A percentile compares a stretch with the other conserved stretches of the same genome.
Conservation (phyloP, 768 basidiomycete genomes). For the Russula griseocarnosa region DNA sequence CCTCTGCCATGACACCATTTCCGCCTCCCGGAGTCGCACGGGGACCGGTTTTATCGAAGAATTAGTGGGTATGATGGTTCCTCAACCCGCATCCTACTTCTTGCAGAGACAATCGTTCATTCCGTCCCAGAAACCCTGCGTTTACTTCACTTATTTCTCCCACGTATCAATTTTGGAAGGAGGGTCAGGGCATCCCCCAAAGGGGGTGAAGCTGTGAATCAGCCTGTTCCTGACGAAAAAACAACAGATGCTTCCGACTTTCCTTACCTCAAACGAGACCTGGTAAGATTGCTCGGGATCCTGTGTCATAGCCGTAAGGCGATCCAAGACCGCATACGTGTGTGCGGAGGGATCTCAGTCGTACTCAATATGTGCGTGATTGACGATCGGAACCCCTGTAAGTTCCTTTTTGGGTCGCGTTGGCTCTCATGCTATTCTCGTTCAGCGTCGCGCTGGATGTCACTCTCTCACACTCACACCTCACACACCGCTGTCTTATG, state of each 20-base stretch:
- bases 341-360: slow-evolving; percentile 69
- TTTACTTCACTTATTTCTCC: slow-evolving; percentile 75
- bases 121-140: slow-evolving; percentile 57
- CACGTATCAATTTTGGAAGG: slow-evolving; percentile 78
- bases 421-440: background rate
- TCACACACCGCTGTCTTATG: background rate
- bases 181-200: slow-evolving; percentile 43
- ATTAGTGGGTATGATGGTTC: slow-evolving; percentile 29
- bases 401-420: slow-evolving; percentile 37
- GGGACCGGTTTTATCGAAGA: slow-evolving; percentile 28
- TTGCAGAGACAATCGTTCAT: background rate
- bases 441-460: background rate
- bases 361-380: slow-evolving; percentile 86
- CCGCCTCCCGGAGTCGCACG: slow-evolving; percentile 13
- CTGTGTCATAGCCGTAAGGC: slow-evolving; percentile 58
- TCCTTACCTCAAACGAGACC: slow-evolving; percentile 79
- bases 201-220: slow-evolving; percentile 1
- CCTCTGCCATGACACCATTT: slow-evolving; percentile 16
- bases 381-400: slow-evolving; percentile 91
- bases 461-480: background rate
- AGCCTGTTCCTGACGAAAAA: background rate
- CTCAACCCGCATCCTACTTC: background rate
- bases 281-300: slow-evolving; percentile 83
- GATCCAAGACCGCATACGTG: slow-evolving; percentile 72
- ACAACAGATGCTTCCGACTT: slow-evolving; percentile 54